phyloP scores from a whole-genome alignment of 192 early-diverging fungal genomes.

The Mortierella antarctica region DNA sequence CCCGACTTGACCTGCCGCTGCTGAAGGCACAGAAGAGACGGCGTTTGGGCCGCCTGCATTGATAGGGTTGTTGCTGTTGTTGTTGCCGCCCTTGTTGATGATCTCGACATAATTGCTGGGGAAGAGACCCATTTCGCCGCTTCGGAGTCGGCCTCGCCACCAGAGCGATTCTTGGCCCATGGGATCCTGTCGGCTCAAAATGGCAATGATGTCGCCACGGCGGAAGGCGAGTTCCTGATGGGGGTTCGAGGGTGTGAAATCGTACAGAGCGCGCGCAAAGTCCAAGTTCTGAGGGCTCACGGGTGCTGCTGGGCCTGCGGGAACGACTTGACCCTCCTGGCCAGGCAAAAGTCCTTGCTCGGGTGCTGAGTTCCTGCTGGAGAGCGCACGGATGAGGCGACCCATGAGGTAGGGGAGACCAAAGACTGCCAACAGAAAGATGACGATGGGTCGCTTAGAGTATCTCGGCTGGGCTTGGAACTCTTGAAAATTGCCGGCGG shows the following conservation, averaged over 20 bases:
- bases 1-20: neutral
- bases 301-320: constrained; percentile 12
- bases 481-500: constrained; percentile 76
- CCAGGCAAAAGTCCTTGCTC: constrained; percentile 54
- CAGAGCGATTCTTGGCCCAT: constrained; percentile 83
- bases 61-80: constrained; percentile 19
- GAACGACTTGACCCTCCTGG: constrained; percentile 29
- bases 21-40: constrained; percentile 3
- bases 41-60: neutral
- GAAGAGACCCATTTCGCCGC: constrained; percentile 89
- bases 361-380: constrained; percentile 52
- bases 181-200: constrained; percentile 84
- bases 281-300: constrained; percentile 72
- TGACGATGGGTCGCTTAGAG: constrained; percentile 76
- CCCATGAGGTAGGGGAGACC: constrained; percentile 95
- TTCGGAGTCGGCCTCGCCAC: constrained; percentile 91
- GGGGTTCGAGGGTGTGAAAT: constrained; percentile 77
- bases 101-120: constrained; percentile 93
- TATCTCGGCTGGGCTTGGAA: constrained; percentile 70
- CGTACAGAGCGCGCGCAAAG: constrained; percentile 91
- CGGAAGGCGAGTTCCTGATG: constrained; percentile 82
- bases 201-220: constrained; percentile 90
- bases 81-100: constrained; percentile 74
- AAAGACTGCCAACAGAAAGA: constrained; percentile 89
- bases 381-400: constrained; percentile 84